A percentile compares a stretch with the other conserved stretches of the same genome.
Evolutionary conservation across 306 rosid species (phyloP).

Genomic region (Malus sieversii): DNA sequence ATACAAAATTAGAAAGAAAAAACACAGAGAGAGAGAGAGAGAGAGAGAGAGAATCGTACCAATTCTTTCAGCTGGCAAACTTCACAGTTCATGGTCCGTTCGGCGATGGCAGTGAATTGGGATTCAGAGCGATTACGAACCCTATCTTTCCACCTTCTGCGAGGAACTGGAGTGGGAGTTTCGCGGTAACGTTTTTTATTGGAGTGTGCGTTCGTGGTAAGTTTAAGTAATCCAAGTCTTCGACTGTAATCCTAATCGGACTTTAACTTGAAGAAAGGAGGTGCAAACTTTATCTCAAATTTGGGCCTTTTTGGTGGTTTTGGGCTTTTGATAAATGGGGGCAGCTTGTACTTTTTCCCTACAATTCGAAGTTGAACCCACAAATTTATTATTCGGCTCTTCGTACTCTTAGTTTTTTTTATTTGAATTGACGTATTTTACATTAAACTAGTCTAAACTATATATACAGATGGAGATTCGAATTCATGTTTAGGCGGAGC

Average conservation of each 20-base stretch:
- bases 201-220: neutral
- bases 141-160: constrained; percentile 9
- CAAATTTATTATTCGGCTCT: neutral
- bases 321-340: neutral
- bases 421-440: neutral
- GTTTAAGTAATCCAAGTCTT: neutral
- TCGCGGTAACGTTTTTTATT: neutral
- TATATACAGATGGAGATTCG: neutral
- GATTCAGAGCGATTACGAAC: constrained; percentile 10
- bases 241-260: neutral
- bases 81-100: constrained; percentile 72
- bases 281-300: neutral
- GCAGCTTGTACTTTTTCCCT: neutral
- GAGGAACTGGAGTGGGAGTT: neutral
- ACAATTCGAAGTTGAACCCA: neutral
- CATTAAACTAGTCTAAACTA: neutral
- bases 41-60: constrained; percentile 22
- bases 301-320: neutral
- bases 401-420: too few species aligned
- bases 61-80: constrained; percentile 90
- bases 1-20: neutral
- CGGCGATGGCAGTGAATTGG: constrained; percentile 1
- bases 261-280: neutral
- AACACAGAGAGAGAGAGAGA: neutral
- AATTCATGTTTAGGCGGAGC: too few species aligned